Base-by-base conservation (phyloP, 495 filamentous ascomycete genomes). In the Clavariopsis aquatica region DNA sequence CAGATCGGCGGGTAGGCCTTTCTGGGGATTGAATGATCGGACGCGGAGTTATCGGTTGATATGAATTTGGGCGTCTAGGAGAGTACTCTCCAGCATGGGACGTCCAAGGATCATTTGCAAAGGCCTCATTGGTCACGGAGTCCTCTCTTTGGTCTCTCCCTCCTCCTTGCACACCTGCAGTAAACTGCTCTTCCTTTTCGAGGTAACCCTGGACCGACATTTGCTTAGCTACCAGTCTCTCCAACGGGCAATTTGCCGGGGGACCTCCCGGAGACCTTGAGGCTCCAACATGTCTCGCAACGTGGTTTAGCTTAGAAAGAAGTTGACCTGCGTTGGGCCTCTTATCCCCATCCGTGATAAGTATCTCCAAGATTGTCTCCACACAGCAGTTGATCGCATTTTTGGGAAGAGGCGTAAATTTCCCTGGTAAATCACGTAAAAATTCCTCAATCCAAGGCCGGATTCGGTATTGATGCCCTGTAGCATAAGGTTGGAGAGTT, bases 281-380 rank as follows among this genome's bases (percentile, higher is more conserved):
- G 12, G 31, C 19, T 20, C 31, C 31, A 6, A 57, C 20, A 57
- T 57, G 36, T 4, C 26, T 57, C 12, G n/a, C 54, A 7, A 45
- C 54, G 7, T 57, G 54, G 31, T 17, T 45, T 15, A 57, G 12
- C 19, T 22, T 45, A 15, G 20, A 6, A 20, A 57, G 34, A n/a
- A 57, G 31, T 23, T 57, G 27, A 26, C 26, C 29, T 34, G 54
- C 54, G 15, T 41, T 57, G 19, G 54, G 54, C 17, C 54, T 57
- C 24, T 17, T n/a, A 41, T n/a, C 34, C 12, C 31, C 54, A 26
- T 57, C 54, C 31, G 34, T 34, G 9, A 57, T 34, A 2, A 57
- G 36, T 12, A 57, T 22, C 5, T 38, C 17, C 34, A 38, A 13
- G 9, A 57, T 45, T 28, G 54, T 43, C 17, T 57, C 36, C 5